Base-by-base conservation (phyloP, 306 rosid species). In the Psophocarpus tetragonolobus region DNA sequence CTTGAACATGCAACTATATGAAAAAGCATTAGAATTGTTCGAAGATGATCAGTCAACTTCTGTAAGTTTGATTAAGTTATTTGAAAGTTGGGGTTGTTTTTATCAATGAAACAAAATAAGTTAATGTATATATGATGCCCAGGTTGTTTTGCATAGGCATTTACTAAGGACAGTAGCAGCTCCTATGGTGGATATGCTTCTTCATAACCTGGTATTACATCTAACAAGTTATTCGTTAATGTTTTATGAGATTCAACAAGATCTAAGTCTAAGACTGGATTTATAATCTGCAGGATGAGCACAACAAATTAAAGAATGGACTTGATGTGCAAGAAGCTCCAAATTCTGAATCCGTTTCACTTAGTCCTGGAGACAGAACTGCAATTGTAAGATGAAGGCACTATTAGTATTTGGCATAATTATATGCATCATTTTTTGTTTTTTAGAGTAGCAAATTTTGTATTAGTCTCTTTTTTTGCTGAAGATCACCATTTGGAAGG, bases 121-220 rank as follows among this genome's bases (percentile, higher is more conserved):
- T 73, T 83, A 71, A 75, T 70, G 44, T 54, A 35, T 75, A 66
- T 45, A 32, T 62, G 86, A 82, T 85, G 73, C 29, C 71, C 90
- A 95, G 99, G 94, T 90, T 80, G 90, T 95, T 88, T 83, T 95
- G 87, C 99, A 92, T 83, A 88, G 98, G 85, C 99, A 95, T 87
- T 88, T 95, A 87, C 84, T 95, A 68, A 91, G 98, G 87, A 86
- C 97, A 54, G 83, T 89, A 44, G 99, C 92, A 84, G 80, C 91
- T 80, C 54, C 90, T 29, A 85, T 91, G 85, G 90, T 85, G 74
- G 99, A 95, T 62, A 81, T 77, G 78, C 89, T 92, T 81, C 88
- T 95, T 75, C 83, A 70, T 67, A 80, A 83, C 81, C 78, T 95
- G 99, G 99, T 95, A 85, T 10, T 67, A 36, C 79, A 77, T 33